These are phyloP conservation scores for Puccinia horiana DNA, from an alignment of 1,284 basidiomycete genomes.

Conservation along the genomic window DNA sequence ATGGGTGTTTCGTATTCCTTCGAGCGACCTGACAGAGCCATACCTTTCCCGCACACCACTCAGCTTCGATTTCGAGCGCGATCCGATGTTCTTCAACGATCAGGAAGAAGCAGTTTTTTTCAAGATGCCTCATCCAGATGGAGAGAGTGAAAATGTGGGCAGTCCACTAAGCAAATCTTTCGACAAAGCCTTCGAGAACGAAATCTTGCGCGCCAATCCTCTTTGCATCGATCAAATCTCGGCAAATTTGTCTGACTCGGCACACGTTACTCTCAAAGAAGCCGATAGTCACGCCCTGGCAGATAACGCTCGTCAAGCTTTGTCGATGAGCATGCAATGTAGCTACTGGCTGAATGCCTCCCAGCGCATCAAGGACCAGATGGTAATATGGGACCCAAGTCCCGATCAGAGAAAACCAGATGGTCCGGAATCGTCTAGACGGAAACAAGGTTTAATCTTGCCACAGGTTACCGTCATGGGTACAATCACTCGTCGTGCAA, in stretches of 20 bases:
- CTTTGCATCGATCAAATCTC: constrained; percentile 55
- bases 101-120: constrained; percentile 68
- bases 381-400: constrained; percentile 80
- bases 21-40: constrained; percentile 52
- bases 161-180: constrained; percentile 88
- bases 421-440: constrained; percentile 55
- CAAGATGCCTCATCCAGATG: constrained; percentile 94
- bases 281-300: constrained; percentile 57
- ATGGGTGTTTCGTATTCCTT: constrained; percentile 82
- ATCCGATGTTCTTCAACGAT: constrained; percentile 65
- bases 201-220: constrained; percentile 66
- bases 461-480: constrained; percentile 98
- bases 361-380: constrained; percentile 87
- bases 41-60: constrained; percentile 53
- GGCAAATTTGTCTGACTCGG: background rate
- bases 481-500: constrained; percentile 92
- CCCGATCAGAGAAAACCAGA: constrained; percentile 60
- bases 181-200: constrained; percentile 81
- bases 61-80: constrained; percentile 57
- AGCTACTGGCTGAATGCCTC: constrained; percentile 96
- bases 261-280: constrained; percentile 19
- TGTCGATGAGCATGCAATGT: constrained; percentile 91
- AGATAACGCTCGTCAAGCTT: constrained; percentile 75
- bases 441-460: constrained; percentile 84
- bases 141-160: constrained; percentile 89